These are phyloP conservation scores for Trichosporon sp. DNA, from an alignment of 1,284 basidiomycete genomes.

Conservation along the genomic window DNA sequence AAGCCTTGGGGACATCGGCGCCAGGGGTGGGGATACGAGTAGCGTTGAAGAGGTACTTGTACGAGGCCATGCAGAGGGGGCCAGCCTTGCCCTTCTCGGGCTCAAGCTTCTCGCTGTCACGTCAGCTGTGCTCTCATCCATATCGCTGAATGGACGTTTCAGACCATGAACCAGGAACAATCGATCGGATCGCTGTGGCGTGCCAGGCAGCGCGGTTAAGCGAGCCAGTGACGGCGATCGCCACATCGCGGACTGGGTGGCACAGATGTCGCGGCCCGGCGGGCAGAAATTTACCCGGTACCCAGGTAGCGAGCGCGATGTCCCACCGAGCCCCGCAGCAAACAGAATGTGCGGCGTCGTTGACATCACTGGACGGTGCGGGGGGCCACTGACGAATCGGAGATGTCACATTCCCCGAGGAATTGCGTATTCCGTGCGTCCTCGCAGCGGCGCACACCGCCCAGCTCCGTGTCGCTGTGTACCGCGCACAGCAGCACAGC, in stretches of 20 bases:
- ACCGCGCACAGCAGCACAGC: neutral
- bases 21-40: slow-evolving; percentile 78
- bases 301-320: neutral
- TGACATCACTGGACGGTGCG: neutral
- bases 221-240: neutral
- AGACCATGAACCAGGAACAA: neutral
- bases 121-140: neutral
- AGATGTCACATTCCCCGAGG: neutral
- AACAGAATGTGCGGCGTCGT: neutral
- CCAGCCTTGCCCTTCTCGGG: slow-evolving; percentile 80
- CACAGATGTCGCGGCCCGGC: neutral
- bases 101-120: slow-evolving; percentile 67
- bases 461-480: neutral
- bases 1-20: slow-evolving; percentile 78
- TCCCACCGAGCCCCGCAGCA: neutral
- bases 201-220: neutral
- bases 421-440: neutral
- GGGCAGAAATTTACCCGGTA: neutral
- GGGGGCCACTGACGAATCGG: neutral
- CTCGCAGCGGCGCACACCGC: neutral
- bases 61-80: slow-evolving; percentile 91
- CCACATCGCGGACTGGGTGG: neutral
- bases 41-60: slow-evolving; percentile 94
- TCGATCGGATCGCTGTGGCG: neutral
- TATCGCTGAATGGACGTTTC: neutral